phyloP scores from a whole-genome alignment of 2,329 filamentous ascomycete genomes.

The Camillea tinctor region DNA sequence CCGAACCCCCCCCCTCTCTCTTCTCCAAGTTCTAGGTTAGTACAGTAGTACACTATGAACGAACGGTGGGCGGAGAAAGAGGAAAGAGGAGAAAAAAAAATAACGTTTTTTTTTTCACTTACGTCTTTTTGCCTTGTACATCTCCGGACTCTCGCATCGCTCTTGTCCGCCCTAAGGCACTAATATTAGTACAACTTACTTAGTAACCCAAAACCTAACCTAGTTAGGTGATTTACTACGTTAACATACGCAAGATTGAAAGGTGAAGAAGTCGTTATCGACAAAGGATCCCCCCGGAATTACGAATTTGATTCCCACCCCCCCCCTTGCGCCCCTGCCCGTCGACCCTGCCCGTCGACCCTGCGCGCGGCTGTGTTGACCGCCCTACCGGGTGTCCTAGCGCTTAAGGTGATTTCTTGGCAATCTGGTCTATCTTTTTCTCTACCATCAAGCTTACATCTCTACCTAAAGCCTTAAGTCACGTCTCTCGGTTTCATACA shows the following conservation, averaged over 20 bases:
- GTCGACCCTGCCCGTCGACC: constrained; percentile 8
- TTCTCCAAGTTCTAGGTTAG: no score
- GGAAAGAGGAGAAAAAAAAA: neutral
- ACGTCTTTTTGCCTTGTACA: neutral
- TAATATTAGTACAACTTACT: no score
- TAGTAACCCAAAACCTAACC: no score
- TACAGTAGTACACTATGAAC: no score
- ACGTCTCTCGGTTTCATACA: no score
- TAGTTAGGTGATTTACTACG: no score
- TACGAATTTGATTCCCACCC: constrained; percentile 13
- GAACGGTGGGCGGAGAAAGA: no score
- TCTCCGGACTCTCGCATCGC: constrained; percentile 7
- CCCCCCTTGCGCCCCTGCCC: neutral
- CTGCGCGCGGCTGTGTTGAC: constrained; percentile 22
- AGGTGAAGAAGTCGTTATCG: no score
- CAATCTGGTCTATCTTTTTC: constrained; percentile 5
- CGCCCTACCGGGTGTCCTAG: constrained; percentile 16
- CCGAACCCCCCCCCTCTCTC: neutral
- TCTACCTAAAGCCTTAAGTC: constrained; percentile 3
- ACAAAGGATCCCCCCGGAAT: neutral
- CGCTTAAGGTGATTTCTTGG: constrained; percentile 6
- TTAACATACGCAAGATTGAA: neutral
- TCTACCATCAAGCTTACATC: neutral
- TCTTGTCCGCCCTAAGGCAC: constrained; percentile 3
- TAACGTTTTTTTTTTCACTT: neutral